phyloP scores from a whole-genome alignment of 169 alveolate genomes.

The Plasmodium vivax region DNA sequence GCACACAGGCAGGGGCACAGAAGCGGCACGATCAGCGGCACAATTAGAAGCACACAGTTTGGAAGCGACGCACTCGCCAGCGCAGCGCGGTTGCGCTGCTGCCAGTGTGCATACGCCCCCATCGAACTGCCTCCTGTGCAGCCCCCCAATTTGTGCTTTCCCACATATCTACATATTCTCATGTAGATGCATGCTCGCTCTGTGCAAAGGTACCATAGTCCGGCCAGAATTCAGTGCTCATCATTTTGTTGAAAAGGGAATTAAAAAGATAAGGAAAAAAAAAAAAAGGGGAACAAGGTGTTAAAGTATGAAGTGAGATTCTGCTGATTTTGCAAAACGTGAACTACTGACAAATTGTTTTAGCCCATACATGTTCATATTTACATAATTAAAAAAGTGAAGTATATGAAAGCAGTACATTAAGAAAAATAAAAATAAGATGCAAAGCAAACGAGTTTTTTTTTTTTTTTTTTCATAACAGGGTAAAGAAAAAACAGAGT shows the following conservation, averaged over 20 bases:
- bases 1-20: background rate
- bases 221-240: constrained; percentile 59
- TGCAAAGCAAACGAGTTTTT: background rate
- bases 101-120: background rate
- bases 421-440: background rate
- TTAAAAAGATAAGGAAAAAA: background rate
- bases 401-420: background rate
- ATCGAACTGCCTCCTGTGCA: background rate
- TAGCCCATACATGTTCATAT: background rate
- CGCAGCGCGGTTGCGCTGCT: background rate
- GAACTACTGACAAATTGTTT: background rate
- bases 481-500: background rate
- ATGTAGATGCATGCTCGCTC: background rate
- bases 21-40: too few relatives aligned
- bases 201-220: constrained; percentile 33
- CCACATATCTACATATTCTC: background rate
- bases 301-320: background rate
- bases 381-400: background rate
- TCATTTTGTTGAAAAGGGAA: background rate
- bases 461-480: background rate
- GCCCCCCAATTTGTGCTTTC: background rate
- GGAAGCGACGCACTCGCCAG: background rate
- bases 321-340: background rate
- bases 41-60: background rate
- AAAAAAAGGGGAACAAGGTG: background rate